phyloP scores from a whole-genome alignment of 2,329 filamentous ascomycete species.

The Cladosporium sp. region DNA sequence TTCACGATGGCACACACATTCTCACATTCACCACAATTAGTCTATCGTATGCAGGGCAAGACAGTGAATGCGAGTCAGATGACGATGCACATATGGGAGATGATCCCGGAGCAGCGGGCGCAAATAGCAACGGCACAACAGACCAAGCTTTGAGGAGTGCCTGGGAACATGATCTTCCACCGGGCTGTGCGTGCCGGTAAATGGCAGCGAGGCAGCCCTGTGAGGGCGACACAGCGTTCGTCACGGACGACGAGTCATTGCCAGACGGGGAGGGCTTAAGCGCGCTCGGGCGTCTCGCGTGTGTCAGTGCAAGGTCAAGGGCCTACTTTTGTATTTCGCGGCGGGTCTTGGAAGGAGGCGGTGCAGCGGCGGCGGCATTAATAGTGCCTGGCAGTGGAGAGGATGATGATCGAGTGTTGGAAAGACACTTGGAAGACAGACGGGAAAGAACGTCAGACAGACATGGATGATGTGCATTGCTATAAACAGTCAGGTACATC shows the following conservation, averaged over 20 bases:
- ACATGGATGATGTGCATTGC: not conserved
- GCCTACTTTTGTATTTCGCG: not conserved
- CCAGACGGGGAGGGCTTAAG: not conserved
- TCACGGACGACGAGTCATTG: conserved; percentile 11
- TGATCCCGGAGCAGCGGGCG: not conserved
- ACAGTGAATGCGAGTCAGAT: conserved; percentile 3
- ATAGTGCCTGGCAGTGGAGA: not conserved
- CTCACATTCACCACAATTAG: too few species aligned
- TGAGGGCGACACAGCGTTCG: not conserved
- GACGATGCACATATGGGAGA: conserved; percentile 12
- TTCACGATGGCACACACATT: conserved; percentile 13
- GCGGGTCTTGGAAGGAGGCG: conserved; percentile 13
- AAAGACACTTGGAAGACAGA: not conserved
- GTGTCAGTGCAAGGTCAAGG: not conserved
- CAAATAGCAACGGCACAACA: conserved; percentile 17
- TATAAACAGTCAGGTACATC: not conserved
- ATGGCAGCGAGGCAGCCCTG: not conserved
- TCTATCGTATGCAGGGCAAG: not conserved
- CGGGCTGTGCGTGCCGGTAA: conserved; percentile 13
- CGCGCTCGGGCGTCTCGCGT: conserved; percentile 12
- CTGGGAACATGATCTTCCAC: conserved; percentile 13
- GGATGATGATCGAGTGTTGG: not conserved
- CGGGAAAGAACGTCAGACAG: not conserved
- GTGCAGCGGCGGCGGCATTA: conserved; percentile 5
- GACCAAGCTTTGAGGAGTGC: conserved; percentile 12